A percentile compares a stretch with the other conserved stretches of the same genome.
phyloP scores from a whole-genome alignment of 2,329 filamentous ascomycete species.

The Aspergillus piperis region DNA sequence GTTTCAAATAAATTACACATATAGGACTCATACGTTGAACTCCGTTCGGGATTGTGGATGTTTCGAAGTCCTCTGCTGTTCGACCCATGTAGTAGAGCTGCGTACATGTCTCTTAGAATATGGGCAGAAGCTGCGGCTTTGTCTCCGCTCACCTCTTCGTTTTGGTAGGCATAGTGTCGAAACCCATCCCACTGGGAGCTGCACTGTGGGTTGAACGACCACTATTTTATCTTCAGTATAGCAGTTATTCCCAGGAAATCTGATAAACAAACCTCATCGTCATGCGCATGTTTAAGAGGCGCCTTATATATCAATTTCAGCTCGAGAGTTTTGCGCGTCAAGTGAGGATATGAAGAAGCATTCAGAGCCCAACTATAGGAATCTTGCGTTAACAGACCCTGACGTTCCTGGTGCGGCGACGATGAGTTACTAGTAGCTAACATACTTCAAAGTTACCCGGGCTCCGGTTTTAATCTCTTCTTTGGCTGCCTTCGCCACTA shows the following conservation, averaged over 20 bases:
- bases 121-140: too few species aligned
- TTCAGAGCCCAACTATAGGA: neutral
- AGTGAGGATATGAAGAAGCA: neutral
- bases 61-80: neutral
- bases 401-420: too few species aligned
- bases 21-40: too few species aligned
- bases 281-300: neutral
- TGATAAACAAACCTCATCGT: too few species aligned
- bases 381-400: too few species aligned
- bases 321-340: neutral
- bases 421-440: too few species aligned
- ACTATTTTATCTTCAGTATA: too few species aligned
- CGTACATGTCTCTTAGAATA: too few species aligned
- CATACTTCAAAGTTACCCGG: conserved; percentile 24
- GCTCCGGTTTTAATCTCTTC: conserved; percentile 42
- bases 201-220: conserved; percentile 10
- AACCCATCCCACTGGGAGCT: conserved; percentile 10
- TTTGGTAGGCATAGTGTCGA: neutral
- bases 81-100: too few species aligned
- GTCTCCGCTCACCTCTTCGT: too few species aligned
- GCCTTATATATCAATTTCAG: conserved; percentile 1
- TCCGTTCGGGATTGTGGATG: neutral
- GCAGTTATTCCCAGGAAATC: too few species aligned
- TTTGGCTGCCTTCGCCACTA: conserved; percentile 44
- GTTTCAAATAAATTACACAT: too few species aligned